Evolutionary conservation across 2,329 filamentous ascomycete species (phyloP), one percentile per base, ranked within the genome.

Genomic region (Neoascochyta sp.): DNA sequence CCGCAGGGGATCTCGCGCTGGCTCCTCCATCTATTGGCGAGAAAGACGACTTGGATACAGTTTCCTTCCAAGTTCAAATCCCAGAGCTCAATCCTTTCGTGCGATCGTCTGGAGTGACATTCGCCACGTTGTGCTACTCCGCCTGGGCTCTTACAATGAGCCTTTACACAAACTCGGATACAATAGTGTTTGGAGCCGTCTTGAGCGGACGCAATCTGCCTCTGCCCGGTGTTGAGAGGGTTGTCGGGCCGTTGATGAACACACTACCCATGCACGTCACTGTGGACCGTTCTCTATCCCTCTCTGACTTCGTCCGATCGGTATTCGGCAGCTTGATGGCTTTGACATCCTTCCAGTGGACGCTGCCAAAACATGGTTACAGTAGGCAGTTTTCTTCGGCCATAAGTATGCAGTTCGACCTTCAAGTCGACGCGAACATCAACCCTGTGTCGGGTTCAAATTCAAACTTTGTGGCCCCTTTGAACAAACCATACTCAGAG

Each of bases 61-160:
- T 7, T 7, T 20, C 7, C 18, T 20, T 20, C 7, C 10, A n/a
- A n/a, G n/a, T n/a, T n/a, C n/a, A n/a, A n/a, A n/a, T n/a, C n/a
- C n/a, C n/a, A n/a, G n/a, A n/a, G n/a, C n/a, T n/a, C n/a, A n/a
- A n/a, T n/a, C n/a, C n/a, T n/a, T n/a, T n/a, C n/a, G n/a, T n/a
- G n/a, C 18, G 18, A 10, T 20, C 10, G 18, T 10, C 10, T 20
- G 18, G 18, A 20, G 10, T 20, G 7, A 20, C 18, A 20, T 7
- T 20, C 7, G 20, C 20, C 5, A 6, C 42, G 5, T 21, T 54
- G 9, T 54, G 55, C 17, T 43, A 58, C 24, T 58, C 58, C 3
- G 65, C 62, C 1, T 69, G 66, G 66, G 61, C 50, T 1, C 18
- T 68, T 2, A 30, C 45, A 5, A 28, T 68, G 2, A 45, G 47